phyloP scores from a whole-genome alignment of 257 asterid genomes.

The Nicotiana paniculata region DNA sequence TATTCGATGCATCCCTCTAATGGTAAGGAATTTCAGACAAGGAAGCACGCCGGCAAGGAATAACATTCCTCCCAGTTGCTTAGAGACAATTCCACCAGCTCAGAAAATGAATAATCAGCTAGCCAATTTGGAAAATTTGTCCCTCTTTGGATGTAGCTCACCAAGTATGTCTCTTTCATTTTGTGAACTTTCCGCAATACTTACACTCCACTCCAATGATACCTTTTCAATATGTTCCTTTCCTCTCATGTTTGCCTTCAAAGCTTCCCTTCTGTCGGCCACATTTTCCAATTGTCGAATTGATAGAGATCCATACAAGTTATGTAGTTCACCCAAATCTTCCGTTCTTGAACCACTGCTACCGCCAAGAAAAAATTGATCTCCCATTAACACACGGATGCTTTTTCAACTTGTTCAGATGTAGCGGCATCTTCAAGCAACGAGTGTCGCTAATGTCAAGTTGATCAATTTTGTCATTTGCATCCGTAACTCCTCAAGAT shows the following conservation, averaged over 20 bases:
- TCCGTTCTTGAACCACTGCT: neutral
- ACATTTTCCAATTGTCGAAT: constrained; percentile 1
- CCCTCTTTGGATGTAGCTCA: neutral
- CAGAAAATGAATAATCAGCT: neutral
- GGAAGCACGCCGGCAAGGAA: constrained; percentile 3
- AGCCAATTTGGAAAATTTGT: constrained; percentile 2
- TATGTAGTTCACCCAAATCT: neutral
- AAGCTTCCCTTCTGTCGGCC: neutral
- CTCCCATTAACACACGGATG: neutral
- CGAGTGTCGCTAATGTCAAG: neutral
- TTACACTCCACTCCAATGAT: neutral
- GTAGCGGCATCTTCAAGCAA: neutral
- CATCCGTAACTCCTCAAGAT: too few species aligned
- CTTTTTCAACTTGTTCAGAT: neutral
- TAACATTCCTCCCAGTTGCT: neutral
- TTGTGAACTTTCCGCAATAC: neutral
- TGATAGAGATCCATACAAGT: neutral
- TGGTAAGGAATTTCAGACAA: neutral
- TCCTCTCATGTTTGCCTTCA: neutral
- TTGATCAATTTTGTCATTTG: neutral
- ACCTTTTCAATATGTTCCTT: neutral
- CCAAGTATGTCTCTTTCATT: neutral
- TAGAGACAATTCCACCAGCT: neutral
- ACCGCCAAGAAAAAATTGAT: too few species aligned
- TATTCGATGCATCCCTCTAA: neutral